Conservation (phyloP, 192 early-diverging fungal genomes). For the Podila epigama region DNA sequence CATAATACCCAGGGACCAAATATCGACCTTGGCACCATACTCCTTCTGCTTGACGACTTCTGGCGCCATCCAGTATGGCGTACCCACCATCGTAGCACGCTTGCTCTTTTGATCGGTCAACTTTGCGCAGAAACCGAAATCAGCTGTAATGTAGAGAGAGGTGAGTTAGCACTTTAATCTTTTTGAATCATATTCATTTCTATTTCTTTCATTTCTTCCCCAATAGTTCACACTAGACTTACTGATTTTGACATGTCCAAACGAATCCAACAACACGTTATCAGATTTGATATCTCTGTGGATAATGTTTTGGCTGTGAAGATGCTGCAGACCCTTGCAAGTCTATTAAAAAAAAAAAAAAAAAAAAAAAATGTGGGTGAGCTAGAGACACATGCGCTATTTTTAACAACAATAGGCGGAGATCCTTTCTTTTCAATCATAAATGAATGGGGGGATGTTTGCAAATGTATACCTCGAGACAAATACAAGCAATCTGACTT, state of each 20-base stretch:
- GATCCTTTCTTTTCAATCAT: not conserved
- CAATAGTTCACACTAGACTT: too few species aligned
- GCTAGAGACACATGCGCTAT: not conserved
- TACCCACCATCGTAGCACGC: slow-evolving; percentile 90
- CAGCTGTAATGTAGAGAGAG: too few species aligned
- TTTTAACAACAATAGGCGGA: not conserved
- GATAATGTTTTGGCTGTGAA: slow-evolving; percentile 87
- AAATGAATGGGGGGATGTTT: not conserved
- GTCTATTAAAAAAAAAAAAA: slow-evolving; percentile 54
- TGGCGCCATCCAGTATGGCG: slow-evolving; percentile 91
- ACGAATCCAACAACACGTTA: slow-evolving; percentile 85
- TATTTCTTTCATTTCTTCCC: not conserved
- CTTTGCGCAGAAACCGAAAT: slow-evolving; percentile 97
- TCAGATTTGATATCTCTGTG: slow-evolving; percentile 93
- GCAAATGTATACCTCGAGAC: slow-evolving; percentile 78
- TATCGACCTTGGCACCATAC: slow-evolving; percentile 82
- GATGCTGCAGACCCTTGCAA: slow-evolving; percentile 79
- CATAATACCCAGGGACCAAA: slow-evolving; percentile 97
- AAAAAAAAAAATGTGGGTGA: not conserved
- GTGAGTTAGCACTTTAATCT: not conserved
- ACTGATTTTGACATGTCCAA: slow-evolving; percentile 86
- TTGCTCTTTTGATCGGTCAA: slow-evolving; percentile 83
- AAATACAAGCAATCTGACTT: slow-evolving; percentile 93
- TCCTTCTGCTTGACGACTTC: slow-evolving; percentile 87
- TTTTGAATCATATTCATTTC: too few species aligned